Percentiles rank a stretch among this genome's conserved stretches.
These are phyloP conservation scores for Artemisia princeps DNA, from an alignment of 140 eudicot species.

Conservation along the genomic window DNA sequence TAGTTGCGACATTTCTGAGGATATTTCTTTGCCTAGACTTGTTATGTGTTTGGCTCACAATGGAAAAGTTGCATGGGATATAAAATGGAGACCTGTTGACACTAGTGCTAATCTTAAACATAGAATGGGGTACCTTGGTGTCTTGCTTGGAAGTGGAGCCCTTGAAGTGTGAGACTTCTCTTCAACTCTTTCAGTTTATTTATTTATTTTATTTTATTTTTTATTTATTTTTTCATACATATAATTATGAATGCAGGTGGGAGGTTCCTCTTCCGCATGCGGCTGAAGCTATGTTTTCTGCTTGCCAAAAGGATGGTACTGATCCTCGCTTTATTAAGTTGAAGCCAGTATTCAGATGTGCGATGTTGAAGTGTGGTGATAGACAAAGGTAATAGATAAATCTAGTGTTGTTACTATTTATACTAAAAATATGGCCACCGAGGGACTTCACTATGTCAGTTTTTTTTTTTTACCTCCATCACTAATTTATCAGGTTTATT, in stretches of 20 bases:
- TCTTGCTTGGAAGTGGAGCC: constrained; percentile 88
- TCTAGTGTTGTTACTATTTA: too few species aligned
- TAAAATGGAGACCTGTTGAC: constrained; percentile 72
- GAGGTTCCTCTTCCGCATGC: constrained; percentile 73
- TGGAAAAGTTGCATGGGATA: constrained; percentile 98
- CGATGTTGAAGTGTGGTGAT: constrained; percentile 58
- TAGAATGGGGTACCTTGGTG: constrained; percentile 86
- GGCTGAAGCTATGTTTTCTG: constrained; percentile 40
- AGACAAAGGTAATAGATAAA: constrained; percentile 56
- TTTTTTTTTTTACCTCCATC: too few species aligned
- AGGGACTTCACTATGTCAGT: too few species aligned
- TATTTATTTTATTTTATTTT: not conserved
- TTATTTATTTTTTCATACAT: constrained; percentile 8
- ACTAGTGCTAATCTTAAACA: constrained; percentile 29
- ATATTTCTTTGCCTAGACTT: constrained; percentile 73
- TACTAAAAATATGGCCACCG: too few species aligned
- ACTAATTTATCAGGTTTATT: too few species aligned
- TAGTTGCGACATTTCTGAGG: constrained; percentile 29
- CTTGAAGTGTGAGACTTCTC: constrained; percentile 77
- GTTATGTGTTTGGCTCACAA: constrained; percentile 83
- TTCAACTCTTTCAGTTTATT: not conserved
- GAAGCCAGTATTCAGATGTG: constrained; percentile 82
- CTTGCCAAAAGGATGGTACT: constrained; percentile 40
- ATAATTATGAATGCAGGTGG: constrained; percentile 51
- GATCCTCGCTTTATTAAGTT: constrained; percentile 89